These are phyloP conservation scores for Terfezia claveryi DNA, from an alignment of 495 filamentous ascomycete species.

Conservation along the genomic window DNA sequence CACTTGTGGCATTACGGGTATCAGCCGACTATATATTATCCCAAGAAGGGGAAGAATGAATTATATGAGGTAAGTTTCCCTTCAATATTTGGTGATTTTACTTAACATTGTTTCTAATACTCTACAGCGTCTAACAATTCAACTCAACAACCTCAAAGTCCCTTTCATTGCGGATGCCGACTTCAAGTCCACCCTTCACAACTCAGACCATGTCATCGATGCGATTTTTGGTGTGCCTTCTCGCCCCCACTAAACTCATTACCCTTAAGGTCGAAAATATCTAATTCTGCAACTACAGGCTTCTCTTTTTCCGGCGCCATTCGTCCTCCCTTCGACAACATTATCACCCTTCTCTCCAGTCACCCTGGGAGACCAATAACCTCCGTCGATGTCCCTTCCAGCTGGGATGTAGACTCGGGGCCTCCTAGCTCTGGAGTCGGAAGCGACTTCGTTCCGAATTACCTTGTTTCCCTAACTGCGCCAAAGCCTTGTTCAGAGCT, in stretches of 20 bases:
- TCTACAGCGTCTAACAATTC: slow-evolving; percentile 43
- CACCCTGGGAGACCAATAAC: slow-evolving; percentile 41
- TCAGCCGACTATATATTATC: slow-evolving; percentile 74
- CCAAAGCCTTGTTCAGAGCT: slow-evolving; percentile 78
- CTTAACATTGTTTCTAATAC: neutral
- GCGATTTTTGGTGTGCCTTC: slow-evolving; percentile 58
- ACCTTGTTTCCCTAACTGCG: slow-evolving; percentile 73
- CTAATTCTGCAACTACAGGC: neutral
- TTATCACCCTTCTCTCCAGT: slow-evolving; percentile 60
- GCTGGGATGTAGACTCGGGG: slow-evolving; percentile 77
- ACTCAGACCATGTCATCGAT: slow-evolving; percentile 65
- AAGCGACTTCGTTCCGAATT: slow-evolving; percentile 41
- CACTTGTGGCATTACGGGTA: slow-evolving; percentile 93
- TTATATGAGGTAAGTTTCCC: slow-evolving; percentile 37
- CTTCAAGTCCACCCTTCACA: slow-evolving; percentile 40
- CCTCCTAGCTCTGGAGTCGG: slow-evolving; percentile 43
- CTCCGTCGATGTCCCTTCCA: slow-evolving; percentile 76
- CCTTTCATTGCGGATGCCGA: slow-evolving; percentile 53
- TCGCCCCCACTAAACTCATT: neutral
- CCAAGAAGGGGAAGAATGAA: slow-evolving; percentile 72
- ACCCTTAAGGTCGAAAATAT: no score
- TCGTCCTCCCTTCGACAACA: slow-evolving; percentile 64
- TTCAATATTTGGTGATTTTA: no score
- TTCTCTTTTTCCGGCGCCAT: slow-evolving; percentile 89
- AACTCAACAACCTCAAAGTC: slow-evolving; percentile 60